phyloP scores from a whole-genome alignment of 495 filamentous ascomycete species.

The Friedmanniomyces simplex region DNA sequence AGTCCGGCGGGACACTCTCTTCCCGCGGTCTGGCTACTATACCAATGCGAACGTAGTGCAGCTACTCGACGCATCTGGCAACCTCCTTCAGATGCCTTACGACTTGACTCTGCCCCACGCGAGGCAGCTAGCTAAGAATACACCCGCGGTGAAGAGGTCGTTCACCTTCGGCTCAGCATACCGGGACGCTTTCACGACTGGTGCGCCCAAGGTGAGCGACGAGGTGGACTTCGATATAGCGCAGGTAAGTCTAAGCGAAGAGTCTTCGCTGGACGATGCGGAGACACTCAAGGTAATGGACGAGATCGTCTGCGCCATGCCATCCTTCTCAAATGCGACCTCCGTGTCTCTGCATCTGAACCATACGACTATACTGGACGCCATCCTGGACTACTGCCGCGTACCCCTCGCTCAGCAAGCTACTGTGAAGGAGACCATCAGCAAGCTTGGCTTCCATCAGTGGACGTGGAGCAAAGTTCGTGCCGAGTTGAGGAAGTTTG shows the following conservation, averaged over 20 bases:
- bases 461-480: constrained; percentile 79
- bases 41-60: constrained; percentile 56
- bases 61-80: constrained; percentile 71
- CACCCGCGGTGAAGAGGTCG: constrained; percentile 54
- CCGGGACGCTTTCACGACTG: constrained; percentile 63
- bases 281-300: constrained; percentile 92
- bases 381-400: constrained; percentile 80
- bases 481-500: constrained; percentile 67
- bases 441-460: constrained; percentile 74
- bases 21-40: constrained; percentile 75
- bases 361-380: constrained; percentile 71
- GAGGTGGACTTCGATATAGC: constrained; percentile 96
- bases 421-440: constrained; percentile 70
- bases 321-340: constrained; percentile 52
- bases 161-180: constrained; percentile 88
- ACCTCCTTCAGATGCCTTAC: constrained; percentile 78
- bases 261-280: constrained; percentile 84
- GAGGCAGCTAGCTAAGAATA: constrained; percentile 65
- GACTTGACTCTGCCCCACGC: constrained; percentile 88
- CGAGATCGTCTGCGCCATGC: constrained; percentile 72
- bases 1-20: constrained; percentile 57
- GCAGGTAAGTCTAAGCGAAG: constrained; percentile 56
- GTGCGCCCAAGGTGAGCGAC: constrained; percentile 68
- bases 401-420: constrained; percentile 59
- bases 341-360: constrained; percentile 80